Evolutionary conservation across 768 basidiomycete genomes (phyloP).

Genomic region (Sporobolomyces pararoseus): DNA sequence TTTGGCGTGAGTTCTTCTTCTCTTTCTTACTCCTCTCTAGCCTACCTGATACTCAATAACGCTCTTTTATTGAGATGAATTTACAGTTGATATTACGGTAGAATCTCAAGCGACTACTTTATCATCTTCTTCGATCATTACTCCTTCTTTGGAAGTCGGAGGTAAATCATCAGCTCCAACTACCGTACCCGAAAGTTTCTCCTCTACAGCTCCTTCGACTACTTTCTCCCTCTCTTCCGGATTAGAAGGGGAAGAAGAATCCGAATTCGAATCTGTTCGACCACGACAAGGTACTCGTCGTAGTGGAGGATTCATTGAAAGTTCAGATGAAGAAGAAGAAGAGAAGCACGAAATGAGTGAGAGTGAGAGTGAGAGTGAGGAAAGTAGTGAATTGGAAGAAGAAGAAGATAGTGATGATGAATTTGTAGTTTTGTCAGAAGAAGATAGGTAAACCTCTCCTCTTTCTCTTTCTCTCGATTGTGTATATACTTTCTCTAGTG

Average conservation of each 20-base stretch:
- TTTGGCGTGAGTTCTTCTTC: slow-evolving; percentile 31
- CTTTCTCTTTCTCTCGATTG: background rate
- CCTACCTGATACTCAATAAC: background rate
- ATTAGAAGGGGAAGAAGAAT: slow-evolving; percentile 1
- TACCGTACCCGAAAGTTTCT: background rate
- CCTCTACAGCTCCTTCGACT: slow-evolving; percentile 10
- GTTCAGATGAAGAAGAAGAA: slow-evolving; percentile 5
- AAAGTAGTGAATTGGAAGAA: slow-evolving; percentile 21
- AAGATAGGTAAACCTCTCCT: no score
- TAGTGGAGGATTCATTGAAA: slow-evolving; percentile 1
- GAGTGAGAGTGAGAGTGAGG: slow-evolving; percentile 12
- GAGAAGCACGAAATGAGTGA: background rate
- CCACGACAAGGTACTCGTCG: background rate
- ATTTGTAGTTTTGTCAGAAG: slow-evolving; percentile 24
- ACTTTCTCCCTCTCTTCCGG: slow-evolving; percentile 20
- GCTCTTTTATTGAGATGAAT: no score
- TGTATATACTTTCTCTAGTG: background rate
- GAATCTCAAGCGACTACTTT: slow-evolving; percentile 25
- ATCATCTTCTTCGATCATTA: slow-evolving; percentile 31
- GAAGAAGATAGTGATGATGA: slow-evolving; percentile 25
- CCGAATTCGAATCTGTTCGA: slow-evolving; percentile 31
- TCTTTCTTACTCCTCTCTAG: background rate
- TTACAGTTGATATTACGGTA: slow-evolving; percentile 25
- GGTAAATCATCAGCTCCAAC: slow-evolving; percentile 18
- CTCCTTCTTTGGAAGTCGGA: slow-evolving; percentile 15